Conservation (phyloP, 257 asterid species). For the Solanum boliviense region DNA sequence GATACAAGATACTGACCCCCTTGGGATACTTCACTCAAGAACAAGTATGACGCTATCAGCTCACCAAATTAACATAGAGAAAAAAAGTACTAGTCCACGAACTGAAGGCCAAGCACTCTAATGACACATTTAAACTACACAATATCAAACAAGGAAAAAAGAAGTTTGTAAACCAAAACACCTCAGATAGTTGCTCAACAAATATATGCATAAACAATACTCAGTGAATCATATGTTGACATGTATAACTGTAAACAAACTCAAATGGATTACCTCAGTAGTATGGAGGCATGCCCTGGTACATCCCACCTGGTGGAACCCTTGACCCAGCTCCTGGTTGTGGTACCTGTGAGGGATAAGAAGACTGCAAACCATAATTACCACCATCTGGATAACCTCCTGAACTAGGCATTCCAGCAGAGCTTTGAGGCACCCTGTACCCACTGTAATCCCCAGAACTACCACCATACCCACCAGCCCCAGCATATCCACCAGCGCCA, state of each 20-base stretch:
- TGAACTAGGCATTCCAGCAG: constrained; percentile 50
- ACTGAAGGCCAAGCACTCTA: neutral
- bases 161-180: neutral
- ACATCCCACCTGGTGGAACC: constrained; percentile 51
- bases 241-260: neutral
- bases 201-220: neutral
- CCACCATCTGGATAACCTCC: constrained; percentile 75
- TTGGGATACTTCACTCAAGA: neutral
- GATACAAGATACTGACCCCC: neutral
- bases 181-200: neutral
- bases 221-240: neutral
- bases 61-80: neutral
- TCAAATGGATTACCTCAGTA: constrained; percentile 55
- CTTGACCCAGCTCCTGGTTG: constrained; percentile 64
- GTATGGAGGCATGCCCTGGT: constrained; percentile 84
- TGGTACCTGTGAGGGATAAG: constrained; percentile 47
- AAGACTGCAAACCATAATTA: constrained; percentile 35
- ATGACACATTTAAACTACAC: neutral
- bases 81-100: neutral
- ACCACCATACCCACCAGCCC: constrained; percentile 27
- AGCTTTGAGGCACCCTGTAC: constrained; percentile 59
- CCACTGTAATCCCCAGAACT: constrained; percentile 48
- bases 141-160: neutral
- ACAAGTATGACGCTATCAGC: neutral
- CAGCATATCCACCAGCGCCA: constrained; percentile 25